phyloP scores from a whole-genome alignment of 345 rosid species.

The Pugionium cornutum region DNA sequence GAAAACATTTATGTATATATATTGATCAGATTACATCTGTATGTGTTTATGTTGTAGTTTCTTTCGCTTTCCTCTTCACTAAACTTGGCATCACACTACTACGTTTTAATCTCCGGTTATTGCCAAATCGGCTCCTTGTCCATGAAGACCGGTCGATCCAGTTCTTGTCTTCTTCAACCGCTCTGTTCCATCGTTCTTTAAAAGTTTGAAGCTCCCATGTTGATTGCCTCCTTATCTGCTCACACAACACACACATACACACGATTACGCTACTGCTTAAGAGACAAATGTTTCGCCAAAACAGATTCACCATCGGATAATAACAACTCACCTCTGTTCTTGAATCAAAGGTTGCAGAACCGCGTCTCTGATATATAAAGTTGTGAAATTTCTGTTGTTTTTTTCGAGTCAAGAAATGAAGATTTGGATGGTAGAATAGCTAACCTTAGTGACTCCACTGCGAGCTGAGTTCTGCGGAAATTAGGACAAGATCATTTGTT shows the following conservation, averaged over 20 bases:
- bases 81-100: slow-evolving; percentile 29
- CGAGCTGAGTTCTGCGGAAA: slow-evolving; percentile 34
- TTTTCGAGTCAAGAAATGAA: slow-evolving; percentile 5
- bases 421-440: background rate
- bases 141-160: slow-evolving; percentile 66
- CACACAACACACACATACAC: slow-evolving; percentile 18
- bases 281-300: background rate
- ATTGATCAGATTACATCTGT: slow-evolving; percentile 18
- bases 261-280: background rate
- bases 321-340: slow-evolving; percentile 35
- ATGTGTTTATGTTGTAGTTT: slow-evolving; percentile 25
- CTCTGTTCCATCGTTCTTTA: slow-evolving; percentile 75
- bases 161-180: slow-evolving; percentile 59
- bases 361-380: slow-evolving; percentile 25
- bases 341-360: slow-evolving; percentile 35
- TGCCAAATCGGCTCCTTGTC: slow-evolving; percentile 9
- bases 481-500: background rate
- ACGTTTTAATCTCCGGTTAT: slow-evolving; percentile 34
- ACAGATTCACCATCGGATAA: background rate
- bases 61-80: slow-evolving; percentile 24
- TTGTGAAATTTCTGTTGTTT: background rate
- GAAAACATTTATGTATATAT: slow-evolving; percentile 14
- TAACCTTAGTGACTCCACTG: slow-evolving; percentile 19
- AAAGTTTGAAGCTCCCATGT: slow-evolving; percentile 77
- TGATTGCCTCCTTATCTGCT: slow-evolving; percentile 87